Evolutionary conservation across 2,329 filamentous ascomycete species (phyloP), one percentile per base, ranked within the genome.

Genomic region (Trematosphaeria pertusa): DNA sequence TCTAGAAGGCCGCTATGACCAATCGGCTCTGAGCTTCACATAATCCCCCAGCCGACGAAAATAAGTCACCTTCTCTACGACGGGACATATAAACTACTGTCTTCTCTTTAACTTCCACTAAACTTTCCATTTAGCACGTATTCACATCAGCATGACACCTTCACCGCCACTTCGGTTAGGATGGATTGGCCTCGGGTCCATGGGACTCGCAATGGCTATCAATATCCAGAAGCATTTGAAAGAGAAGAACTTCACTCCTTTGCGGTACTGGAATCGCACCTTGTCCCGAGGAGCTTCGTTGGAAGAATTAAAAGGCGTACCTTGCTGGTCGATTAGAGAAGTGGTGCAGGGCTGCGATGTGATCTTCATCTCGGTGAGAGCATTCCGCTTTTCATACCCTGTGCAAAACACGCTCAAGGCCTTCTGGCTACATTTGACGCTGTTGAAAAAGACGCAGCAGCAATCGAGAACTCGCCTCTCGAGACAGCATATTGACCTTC

Each of bases 181-280:
- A 50, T 65, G 57, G 58, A 59, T 63, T 9, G 79, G 79, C 3
- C 71, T 81, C 0, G 78, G 79, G 1, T 81, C 77, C 1, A 81
- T 81, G 78, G 79, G 79, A 1, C 62, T 69, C 5, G 63, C 61
- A 15, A 82, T 82, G 79, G 75, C 78, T 1, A 65, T 61, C 5
- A 81, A 81, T 46, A 65, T 81, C 0, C 79, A 81, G 31, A 74
- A 66, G 19, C 62, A 80, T 38, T 49, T 80, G 0, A 46, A 5
- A 37, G 42, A 50, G 6, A 48, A 50, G 5, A 20, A 30, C 1
- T 39, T 56, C 0, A 52, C 69, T 0, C 45, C 54, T 4, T 57
- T 81, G 1, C 58, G 49, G 1, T 81, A 76, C 50, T 73, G 67
- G 46, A 81, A 81, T 44, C 74, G 78, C 7, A 80, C 77, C 0